Conservation (phyloP, 495 filamentous ascomycete genomes). For the Filosporella fistucella region DNA sequence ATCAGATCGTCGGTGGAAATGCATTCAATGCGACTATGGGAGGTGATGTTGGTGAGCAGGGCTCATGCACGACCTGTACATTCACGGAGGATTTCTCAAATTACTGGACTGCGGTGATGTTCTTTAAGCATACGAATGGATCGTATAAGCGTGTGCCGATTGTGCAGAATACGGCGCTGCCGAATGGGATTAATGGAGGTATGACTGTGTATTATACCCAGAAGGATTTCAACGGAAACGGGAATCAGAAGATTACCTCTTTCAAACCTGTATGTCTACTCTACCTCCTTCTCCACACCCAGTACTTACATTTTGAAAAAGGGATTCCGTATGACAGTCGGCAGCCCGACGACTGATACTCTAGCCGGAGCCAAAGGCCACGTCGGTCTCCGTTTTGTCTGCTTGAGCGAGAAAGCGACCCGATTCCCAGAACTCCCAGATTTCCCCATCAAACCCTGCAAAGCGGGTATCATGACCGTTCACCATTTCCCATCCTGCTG, state of each 20-base stretch:
- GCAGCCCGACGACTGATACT: constrained; percentile 46
- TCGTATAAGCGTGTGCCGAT: constrained; percentile 55
- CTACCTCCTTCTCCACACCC: too few relatives aligned
- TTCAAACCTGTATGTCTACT: constrained; percentile 36
- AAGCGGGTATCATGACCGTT: constrained; percentile 63
- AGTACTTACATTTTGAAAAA: neutral
- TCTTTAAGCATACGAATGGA: constrained; percentile 55
- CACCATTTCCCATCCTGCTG: constrained; percentile 68
- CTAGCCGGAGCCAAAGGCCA: constrained; percentile 27
- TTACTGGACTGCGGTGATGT: constrained; percentile 67
- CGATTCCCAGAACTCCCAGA: constrained; percentile 36
- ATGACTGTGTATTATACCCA: constrained; percentile 42
- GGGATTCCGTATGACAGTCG: constrained; percentile 72
- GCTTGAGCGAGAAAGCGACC: constrained; percentile 36
- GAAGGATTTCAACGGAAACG: constrained; percentile 32
- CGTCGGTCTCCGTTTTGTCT: constrained; percentile 41
- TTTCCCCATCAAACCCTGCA: constrained; percentile 51
- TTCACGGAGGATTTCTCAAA: too few relatives aligned
- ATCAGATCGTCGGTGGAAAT: constrained; percentile 60
- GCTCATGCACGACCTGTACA: constrained; percentile 56
- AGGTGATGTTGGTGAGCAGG: constrained; percentile 34
- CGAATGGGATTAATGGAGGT: constrained; percentile 31
- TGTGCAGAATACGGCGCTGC: constrained; percentile 16
- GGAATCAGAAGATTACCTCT: constrained; percentile 34
- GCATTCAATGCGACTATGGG: constrained; percentile 55